These are phyloP conservation scores for Crotalaria pallida DNA, from an alignment of 306 rosid genomes.

Conservation along the genomic window DNA sequence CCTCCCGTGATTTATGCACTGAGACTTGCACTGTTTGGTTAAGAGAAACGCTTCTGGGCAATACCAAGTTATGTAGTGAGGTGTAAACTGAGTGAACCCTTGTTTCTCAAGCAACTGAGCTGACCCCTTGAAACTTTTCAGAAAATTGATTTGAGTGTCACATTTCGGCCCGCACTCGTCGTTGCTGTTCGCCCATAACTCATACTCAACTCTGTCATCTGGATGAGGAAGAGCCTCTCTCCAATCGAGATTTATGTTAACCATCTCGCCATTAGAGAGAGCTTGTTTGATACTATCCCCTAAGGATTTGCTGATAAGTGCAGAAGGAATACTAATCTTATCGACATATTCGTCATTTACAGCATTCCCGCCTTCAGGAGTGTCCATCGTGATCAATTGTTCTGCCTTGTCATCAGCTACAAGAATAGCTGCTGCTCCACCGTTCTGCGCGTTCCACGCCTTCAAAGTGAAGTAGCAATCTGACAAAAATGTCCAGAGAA, in stretches of 20 bases:
- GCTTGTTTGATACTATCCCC: conserved; percentile 76
- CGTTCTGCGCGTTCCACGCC: conserved; percentile 97
- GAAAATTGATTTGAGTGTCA: conserved; percentile 72
- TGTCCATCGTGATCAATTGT: conserved; percentile 89
- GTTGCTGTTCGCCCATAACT: conserved; percentile 93
- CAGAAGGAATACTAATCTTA: conserved; percentile 78
- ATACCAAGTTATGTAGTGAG: conserved; percentile 91
- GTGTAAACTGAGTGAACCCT: conserved; percentile 82
- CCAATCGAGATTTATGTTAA: conserved; percentile 88
- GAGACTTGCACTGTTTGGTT: conserved; percentile 87
- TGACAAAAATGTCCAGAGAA: conserved; percentile 31
- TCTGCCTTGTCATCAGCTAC: conserved; percentile 81
- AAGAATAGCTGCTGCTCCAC: conserved; percentile 92
- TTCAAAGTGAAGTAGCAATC: conserved; percentile 95
- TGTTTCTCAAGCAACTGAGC: conserved; percentile 88
- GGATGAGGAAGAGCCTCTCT: conserved; percentile 98
- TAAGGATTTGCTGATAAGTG: conserved; percentile 73
- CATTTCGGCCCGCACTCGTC: conserved; percentile 94
- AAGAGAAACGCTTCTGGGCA: conserved; percentile 76
- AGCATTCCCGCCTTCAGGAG: conserved; percentile 69
- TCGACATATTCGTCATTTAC: conserved; percentile 58
- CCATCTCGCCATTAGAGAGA: conserved; percentile 58
- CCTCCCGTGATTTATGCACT: conserved; percentile 85
- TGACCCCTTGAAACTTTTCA: conserved; percentile 70
- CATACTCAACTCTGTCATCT: conserved; percentile 93